These are phyloP conservation scores for Aschersonia sp. DNA, from an alignment of 2,329 filamentous ascomycete species.

Conservation along the genomic window DNA sequence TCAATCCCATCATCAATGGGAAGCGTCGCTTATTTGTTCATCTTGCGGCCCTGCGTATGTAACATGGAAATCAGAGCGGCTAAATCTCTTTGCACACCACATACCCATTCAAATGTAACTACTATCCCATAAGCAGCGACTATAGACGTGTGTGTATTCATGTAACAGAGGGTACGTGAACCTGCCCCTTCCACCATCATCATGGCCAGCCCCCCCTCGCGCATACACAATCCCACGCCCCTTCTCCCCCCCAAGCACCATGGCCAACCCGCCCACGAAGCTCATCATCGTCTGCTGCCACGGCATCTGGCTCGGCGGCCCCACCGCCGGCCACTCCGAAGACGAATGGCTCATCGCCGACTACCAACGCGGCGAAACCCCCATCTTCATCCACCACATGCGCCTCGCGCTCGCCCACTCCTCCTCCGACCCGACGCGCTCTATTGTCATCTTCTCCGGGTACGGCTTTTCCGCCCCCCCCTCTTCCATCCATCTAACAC, in stretches of 20 bases:
- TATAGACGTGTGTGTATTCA: no score
- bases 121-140: no score
- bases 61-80: no score
- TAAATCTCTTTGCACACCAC: no score
- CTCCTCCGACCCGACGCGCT: slow-evolving; percentile 22
- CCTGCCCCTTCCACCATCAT: no score
- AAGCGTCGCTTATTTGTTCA: no score
- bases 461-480: slow-evolving; percentile 18
- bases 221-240: neutral
- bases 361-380: slow-evolving; percentile 66
- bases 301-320: slow-evolving; percentile 56
- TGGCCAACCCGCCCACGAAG: slow-evolving; percentile 16
- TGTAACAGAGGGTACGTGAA: no score
- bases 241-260: neutral
- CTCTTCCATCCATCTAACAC: neutral
- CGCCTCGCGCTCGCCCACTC: slow-evolving; percentile 45
- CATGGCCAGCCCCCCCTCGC: neutral
- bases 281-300: slow-evolving; percentile 77
- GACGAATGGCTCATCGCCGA: slow-evolving; percentile 58
- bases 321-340: slow-evolving; percentile 35
- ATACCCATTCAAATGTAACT: no score
- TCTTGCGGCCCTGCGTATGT: no score
- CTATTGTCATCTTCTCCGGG: slow-evolving; percentile 60
- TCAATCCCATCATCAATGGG: no score
- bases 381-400: slow-evolving; percentile 67